Conservation (phyloP, 371 early-diverging fungal species). For the Circinella umbellata region DNA sequence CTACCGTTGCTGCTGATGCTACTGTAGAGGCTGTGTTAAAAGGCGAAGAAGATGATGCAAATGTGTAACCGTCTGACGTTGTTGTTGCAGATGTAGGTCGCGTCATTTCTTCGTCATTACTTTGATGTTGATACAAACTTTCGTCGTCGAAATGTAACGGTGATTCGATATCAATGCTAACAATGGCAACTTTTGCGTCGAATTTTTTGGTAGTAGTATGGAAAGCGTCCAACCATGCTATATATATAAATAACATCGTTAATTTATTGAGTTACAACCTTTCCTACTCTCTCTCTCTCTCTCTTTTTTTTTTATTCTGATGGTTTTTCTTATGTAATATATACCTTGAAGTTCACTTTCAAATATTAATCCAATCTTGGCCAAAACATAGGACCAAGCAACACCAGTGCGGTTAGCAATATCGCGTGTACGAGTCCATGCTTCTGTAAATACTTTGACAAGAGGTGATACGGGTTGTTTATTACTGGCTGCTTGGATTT, state of each 20-base stretch:
- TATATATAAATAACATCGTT: no score
- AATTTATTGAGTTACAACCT: no score
- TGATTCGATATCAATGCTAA: constrained; percentile 59
- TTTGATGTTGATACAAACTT: not conserved
- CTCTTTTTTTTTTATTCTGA: no score
- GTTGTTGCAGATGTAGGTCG: not conserved
- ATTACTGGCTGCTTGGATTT: constrained; percentile 12
- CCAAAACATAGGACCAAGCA: constrained; percentile 32
- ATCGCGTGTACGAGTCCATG: constrained; percentile 38
- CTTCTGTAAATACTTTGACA: constrained; percentile 29
- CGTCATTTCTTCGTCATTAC: constrained; percentile 1
- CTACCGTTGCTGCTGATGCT: no score
- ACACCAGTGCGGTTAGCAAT: constrained; percentile 29
- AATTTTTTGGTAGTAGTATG: constrained; percentile 13
- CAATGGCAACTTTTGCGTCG: constrained; percentile 46
- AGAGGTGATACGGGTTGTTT: constrained; percentile 16
- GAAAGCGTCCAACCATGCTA: constrained; percentile 38
- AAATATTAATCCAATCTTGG: constrained; percentile 47
- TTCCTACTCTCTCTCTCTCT: no score
- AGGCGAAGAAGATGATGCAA: not conserved
- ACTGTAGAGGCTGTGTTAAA: not conserved
- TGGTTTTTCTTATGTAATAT: not conserved
- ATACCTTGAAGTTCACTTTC: constrained; percentile 35
- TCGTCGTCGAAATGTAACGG: constrained; percentile 35
- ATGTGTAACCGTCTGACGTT: constrained; percentile 11